Percentiles rank a stretch among this genome's conserved stretches.
Conservation (phyloP, 1,139 yeast species). For the Trichomonascaceae sp. region DNA sequence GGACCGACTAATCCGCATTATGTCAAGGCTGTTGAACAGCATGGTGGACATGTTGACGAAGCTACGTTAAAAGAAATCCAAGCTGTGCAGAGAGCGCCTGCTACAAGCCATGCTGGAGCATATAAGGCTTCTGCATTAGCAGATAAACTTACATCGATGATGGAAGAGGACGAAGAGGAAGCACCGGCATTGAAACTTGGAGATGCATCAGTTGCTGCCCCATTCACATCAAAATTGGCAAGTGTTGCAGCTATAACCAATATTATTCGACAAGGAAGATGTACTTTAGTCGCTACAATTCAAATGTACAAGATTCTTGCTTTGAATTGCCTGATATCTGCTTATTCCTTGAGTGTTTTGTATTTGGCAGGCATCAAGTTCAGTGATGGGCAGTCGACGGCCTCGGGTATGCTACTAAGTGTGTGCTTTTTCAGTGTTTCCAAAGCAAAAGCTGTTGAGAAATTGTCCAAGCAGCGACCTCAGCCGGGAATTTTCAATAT, state of each 20-base stretch:
- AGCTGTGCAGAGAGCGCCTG: constrained; percentile 36
- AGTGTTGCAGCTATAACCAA: constrained; percentile 90
- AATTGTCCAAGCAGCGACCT: constrained; percentile 89
- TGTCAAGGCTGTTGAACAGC: constrained; percentile 74
- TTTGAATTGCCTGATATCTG: constrained; percentile 91
- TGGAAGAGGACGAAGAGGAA: constrained; percentile 70
- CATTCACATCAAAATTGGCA: constrained; percentile 90
- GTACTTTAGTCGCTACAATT: constrained; percentile 94
- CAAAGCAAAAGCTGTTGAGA: constrained; percentile 85
- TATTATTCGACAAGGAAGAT: constrained; percentile 96
- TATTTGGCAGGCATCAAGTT: constrained; percentile 97
- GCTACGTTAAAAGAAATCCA: constrained; percentile 60
- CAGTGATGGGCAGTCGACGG: constrained; percentile 96
- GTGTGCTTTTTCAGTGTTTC: constrained; percentile 95
- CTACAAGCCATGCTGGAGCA: constrained; percentile 30
- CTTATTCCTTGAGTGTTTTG: constrained; percentile 88
- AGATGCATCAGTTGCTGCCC: constrained; percentile 99
- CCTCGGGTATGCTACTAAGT: constrained; percentile 81
- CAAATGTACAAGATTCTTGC: constrained; percentile 99
- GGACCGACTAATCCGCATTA: constrained; percentile 90
- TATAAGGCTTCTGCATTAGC: constrained; percentile 55
- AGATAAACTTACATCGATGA: constrained; percentile 63
- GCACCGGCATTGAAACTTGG: constrained; percentile 93
- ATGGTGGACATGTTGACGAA: constrained; percentile 54
- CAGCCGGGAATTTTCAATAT: constrained; percentile 94